Evolutionary conservation across 495 filamentous ascomycete species (phyloP).

Genomic region (Peziza echinospora): DNA sequence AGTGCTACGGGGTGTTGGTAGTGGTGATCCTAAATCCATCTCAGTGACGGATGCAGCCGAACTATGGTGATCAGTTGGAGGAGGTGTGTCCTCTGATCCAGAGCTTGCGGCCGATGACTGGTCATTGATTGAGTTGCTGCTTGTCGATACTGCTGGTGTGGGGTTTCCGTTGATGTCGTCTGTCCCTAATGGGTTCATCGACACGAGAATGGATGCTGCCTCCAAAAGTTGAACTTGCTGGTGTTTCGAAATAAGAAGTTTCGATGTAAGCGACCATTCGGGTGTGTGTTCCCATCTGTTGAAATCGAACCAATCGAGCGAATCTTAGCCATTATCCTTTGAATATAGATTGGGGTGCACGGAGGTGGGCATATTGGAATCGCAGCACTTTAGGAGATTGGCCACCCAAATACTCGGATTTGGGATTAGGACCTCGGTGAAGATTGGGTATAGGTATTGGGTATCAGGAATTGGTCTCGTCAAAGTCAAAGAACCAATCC

Average conservation of each 20-base stretch:
- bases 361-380: too few relatives aligned
- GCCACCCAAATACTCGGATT: too few relatives aligned
- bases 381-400: too few relatives aligned
- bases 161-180: slow-evolving; percentile 2
- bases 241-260: slow-evolving; percentile 96
- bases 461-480: too few relatives aligned
- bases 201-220: slow-evolving; percentile 79
- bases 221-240: slow-evolving; percentile 97
- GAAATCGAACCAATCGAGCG: slow-evolving; percentile 28
- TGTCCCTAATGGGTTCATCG: slow-evolving; percentile 52
- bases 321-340: slow-evolving; percentile 4
- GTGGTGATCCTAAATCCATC: slow-evolving; percentile 11
- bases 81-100: neutral
- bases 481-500: too few relatives aligned
- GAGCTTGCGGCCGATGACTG: neutral
- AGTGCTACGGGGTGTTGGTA: slow-evolving; percentile 16
- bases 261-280: slow-evolving; percentile 93
- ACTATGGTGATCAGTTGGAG: slow-evolving; percentile 27
- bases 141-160: slow-evolving; percentile 40
- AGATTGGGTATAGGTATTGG: too few relatives aligned
- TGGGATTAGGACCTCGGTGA: too few relatives aligned
- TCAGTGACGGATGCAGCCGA: slow-evolving; percentile 30
- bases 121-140: neutral
- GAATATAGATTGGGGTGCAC: neutral
- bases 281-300: slow-evolving; percentile 97